Evolutionary conservation across 208 protist species (phyloP).

Genomic region (Angomonas deanei): DNA sequence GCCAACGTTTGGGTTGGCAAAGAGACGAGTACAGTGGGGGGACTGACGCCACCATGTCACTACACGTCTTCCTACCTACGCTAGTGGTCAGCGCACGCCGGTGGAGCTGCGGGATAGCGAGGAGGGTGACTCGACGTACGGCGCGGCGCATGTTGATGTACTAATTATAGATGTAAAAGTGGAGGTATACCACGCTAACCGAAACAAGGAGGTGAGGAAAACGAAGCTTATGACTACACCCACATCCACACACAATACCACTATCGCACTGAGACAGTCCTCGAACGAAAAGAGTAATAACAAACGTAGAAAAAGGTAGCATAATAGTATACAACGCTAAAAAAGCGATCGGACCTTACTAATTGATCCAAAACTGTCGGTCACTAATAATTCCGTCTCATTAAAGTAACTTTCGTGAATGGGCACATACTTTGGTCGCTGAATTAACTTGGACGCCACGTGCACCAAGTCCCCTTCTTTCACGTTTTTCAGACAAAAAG

Average conservation of each 20-base stretch:
- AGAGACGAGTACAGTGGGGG: no score
- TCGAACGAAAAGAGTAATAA: background rate
- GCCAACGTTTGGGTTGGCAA: conserved; percentile 15
- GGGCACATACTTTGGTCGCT: conserved; percentile 63
- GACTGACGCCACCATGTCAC: no score
- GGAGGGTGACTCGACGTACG: no score
- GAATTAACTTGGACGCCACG: conserved; percentile 73
- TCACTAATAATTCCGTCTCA: conserved; percentile 71
- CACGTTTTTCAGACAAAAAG: conserved; percentile 50
- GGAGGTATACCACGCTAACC: no score
- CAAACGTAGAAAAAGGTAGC: background rate
- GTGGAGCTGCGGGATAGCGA: no score
- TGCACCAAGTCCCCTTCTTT: conserved; percentile 65
- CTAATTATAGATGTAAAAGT: background rate
- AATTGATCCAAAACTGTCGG: conserved; percentile 71
- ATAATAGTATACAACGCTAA: background rate
- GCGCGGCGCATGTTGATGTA: no score
- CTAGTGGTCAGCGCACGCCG: background rate
- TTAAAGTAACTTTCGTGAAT: conserved; percentile 73
- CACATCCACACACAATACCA: no score
- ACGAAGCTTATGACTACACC: no score
- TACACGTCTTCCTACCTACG: no score
- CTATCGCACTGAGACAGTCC: no score
- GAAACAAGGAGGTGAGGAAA: no score
- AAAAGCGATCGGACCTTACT: conserved; percentile 28